Conservation (phyloP, 2,329 filamentous ascomycete species). For the Aureobasidium namibiae region DNA sequence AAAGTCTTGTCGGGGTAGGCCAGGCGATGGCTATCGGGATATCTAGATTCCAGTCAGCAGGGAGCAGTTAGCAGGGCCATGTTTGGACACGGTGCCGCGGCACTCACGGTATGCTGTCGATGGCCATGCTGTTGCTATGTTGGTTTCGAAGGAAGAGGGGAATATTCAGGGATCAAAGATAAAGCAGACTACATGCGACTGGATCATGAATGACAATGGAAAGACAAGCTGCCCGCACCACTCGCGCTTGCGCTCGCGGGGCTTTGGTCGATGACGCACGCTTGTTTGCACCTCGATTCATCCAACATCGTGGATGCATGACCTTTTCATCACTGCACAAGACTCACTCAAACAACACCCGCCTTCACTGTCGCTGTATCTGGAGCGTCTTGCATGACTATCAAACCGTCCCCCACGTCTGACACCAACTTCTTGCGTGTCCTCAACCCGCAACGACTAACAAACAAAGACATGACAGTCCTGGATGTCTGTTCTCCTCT, state of each 20-base stretch:
- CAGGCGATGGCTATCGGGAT: slow-evolving; percentile 38
- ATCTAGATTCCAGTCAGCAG: slow-evolving; percentile 23
- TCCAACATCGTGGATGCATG: background rate
- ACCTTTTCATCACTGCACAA: background rate
- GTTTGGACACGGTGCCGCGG: background rate
- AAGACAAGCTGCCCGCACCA: too few species aligned
- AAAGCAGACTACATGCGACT: background rate
- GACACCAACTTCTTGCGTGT: too few species aligned
- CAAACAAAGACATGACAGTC: background rate
- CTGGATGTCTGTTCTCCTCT: background rate
- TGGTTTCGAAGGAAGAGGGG: background rate
- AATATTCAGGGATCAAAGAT: background rate
- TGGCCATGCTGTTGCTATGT: slow-evolving; percentile 20
- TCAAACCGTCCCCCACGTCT: too few species aligned
- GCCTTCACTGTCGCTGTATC: background rate
- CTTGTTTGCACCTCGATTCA: too few species aligned
- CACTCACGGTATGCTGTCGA: slow-evolving; percentile 22
- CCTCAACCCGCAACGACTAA: too few species aligned
- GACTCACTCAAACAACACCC: background rate
- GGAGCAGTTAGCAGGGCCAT: background rate
- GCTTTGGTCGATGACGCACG: background rate
- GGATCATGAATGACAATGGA: background rate
- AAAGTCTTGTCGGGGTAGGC: slow-evolving; percentile 37
- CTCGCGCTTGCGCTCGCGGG: background rate
- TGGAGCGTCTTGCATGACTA: too few species aligned